phyloP scores from a whole-genome alignment of 345 rosid species.

The Lagerstroemia speciosa region DNA sequence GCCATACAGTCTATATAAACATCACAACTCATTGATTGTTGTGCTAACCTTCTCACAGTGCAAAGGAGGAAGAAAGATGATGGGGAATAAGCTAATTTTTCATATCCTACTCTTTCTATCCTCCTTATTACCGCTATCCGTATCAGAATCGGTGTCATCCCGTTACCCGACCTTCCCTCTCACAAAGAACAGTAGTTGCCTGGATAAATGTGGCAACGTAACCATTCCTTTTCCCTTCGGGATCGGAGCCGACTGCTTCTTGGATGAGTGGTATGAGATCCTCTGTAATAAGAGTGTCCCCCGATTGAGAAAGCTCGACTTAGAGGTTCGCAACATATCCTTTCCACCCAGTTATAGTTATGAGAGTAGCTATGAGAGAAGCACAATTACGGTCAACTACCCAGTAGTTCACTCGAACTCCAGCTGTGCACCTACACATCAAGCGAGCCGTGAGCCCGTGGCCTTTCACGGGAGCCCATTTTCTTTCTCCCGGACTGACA shows the following conservation, averaged over 20 bases:
- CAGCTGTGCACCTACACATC: neutral
- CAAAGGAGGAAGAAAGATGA: too few species aligned
- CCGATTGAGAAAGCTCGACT: neutral
- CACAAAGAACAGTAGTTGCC: neutral
- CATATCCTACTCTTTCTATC: neutral
- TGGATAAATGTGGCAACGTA: neutral
- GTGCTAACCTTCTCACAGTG: too few species aligned
- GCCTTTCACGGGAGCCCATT: neutral
- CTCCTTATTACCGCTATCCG: neutral
- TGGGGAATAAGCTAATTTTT: neutral
- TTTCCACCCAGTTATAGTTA: neutral
- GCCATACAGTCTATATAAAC: too few species aligned
- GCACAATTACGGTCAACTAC: neutral
- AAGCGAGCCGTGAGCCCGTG: neutral
- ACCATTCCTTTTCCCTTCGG: constrained; percentile 13
- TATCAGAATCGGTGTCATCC: neutral
- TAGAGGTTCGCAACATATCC: constrained; percentile 10
- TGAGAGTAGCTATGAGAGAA: neutral
- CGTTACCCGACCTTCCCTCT: neutral
- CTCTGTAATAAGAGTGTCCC: constrained; percentile 4
- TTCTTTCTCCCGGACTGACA: neutral
- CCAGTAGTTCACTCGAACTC: neutral
- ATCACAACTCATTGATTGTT: too few species aligned
- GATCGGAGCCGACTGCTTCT: constrained; percentile 11
- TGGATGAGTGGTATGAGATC: constrained; percentile 14